Percentiles rank a stretch among this genome's conserved stretches.
Evolutionary conservation across 805 yeast species (phyloP).

Genomic region (Saccharomycopsis oosterbeekiorum): DNA sequence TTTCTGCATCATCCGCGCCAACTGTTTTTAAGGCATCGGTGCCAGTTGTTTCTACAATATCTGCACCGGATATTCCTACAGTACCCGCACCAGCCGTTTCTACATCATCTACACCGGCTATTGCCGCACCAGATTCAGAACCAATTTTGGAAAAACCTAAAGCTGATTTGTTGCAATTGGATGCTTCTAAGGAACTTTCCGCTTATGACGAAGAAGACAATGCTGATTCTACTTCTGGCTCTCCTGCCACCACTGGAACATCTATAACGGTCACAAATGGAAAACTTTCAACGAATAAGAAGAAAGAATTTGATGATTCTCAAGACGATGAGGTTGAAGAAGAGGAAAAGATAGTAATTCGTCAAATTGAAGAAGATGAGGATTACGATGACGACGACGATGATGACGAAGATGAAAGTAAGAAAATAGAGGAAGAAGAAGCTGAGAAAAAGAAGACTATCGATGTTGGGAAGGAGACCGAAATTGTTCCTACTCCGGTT

Average conservation of each 20-base stretch:
- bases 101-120: background rate
- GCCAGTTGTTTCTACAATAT: background rate
- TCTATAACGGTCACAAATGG: background rate
- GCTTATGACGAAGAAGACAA: constrained; percentile 4
- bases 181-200: background rate
- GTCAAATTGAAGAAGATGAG: constrained; percentile 13
- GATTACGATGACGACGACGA: constrained; percentile 13
- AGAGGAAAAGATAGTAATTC: constrained; percentile 9
- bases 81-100: background rate
- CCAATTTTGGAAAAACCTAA: background rate
- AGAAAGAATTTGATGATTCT: background rate
- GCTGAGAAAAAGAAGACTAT: background rate
- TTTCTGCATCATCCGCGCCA: too few relatives aligned
- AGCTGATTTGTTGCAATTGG: background rate
- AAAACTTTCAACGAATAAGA: background rate
- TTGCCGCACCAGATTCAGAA: background rate
- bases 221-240: constrained; percentile 5
- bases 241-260: background rate
- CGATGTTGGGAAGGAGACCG: background rate
- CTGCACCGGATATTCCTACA: background rate
- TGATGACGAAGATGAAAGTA: background rate
- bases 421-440: background rate
- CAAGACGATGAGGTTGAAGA: constrained; percentile 3
- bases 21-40: background rate
- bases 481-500: background rate